Evolutionary conservation across 1,284 basidiomycete species (phyloP).

Genomic region (Chondrostereum purpureum): DNA sequence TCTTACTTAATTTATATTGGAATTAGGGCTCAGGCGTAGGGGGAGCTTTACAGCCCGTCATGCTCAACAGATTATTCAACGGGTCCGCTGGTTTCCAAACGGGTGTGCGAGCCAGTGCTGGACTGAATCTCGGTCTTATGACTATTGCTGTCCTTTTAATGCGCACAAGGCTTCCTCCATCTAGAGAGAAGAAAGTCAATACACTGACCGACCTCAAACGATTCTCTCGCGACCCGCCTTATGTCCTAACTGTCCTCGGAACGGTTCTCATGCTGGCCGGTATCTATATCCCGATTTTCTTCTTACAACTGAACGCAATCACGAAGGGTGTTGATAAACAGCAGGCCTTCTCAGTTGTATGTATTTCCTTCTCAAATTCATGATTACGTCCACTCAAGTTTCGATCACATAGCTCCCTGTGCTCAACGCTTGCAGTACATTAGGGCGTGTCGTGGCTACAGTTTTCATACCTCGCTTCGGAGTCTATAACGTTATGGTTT

Average conservation of each 20-base stretch:
- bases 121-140: conserved; percentile 14
- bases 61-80: conserved; percentile 30
- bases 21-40: conserved; percentile 22
- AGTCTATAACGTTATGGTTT: conserved; percentile 22
- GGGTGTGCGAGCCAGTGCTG: conserved; percentile 21
- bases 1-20: no score
- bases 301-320: conserved; percentile 19
- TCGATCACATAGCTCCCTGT: conserved; percentile 26
- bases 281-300: conserved; percentile 11
- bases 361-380: conserved; percentile 5
- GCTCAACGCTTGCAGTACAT: conserved; percentile 22
- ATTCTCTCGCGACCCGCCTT: conserved; percentile 10
- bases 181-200: conserved; percentile 4
- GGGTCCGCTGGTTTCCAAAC: conserved; percentile 23
- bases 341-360: conserved; percentile 19
- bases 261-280: conserved; percentile 10
- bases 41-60: conserved; percentile 30
- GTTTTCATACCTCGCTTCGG: conserved; percentile 20
- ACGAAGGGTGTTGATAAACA: conserved; percentile 17
- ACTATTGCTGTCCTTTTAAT: conserved; percentile 20
- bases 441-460: conserved; percentile 22
- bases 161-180: conserved; percentile 12
- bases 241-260: conserved; percentile 10
- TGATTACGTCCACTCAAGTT: not conserved
- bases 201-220: not conserved